Evolutionary conservation across 345 rosid genomes (phyloP).

Genomic region (Turritis glabra): DNA sequence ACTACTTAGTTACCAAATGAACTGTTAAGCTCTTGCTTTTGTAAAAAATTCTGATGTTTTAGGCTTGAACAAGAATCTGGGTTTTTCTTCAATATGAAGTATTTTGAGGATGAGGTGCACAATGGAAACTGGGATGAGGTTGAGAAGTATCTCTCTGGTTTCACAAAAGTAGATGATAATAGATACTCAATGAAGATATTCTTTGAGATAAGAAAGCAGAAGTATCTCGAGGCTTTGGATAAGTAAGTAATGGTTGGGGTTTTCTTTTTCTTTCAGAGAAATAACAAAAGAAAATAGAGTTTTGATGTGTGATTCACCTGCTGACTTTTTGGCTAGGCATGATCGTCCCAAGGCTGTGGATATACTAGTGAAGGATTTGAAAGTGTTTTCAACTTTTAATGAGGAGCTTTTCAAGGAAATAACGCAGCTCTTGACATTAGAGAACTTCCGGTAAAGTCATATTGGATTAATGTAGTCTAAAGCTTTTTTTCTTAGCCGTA

Average conservation of each 20-base stretch:
- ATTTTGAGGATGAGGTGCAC: slow-evolving; percentile 98
- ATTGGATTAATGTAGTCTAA: background rate
- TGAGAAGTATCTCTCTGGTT: slow-evolving; percentile 96
- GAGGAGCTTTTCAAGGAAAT: slow-evolving; percentile 98
- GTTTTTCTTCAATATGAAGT: slow-evolving; percentile 97
- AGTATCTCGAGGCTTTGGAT: slow-evolving; percentile 96
- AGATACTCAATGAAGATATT: slow-evolving; percentile 97
- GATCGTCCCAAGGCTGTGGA: slow-evolving; percentile 97
- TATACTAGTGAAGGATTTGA: slow-evolving; percentile 90
- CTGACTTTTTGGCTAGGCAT: slow-evolving; percentile 51
- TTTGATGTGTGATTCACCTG: slow-evolving; percentile 25
- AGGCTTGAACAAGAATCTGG: slow-evolving; percentile 99
- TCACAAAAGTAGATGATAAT: slow-evolving; percentile 94
- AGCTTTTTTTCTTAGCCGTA: background rate
- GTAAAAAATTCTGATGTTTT: slow-evolving; percentile 18
- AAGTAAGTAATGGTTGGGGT: slow-evolving; percentile 49
- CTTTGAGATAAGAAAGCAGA: slow-evolving; percentile 98
- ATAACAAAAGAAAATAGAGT: background rate
- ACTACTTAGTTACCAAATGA: background rate
- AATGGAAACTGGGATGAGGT: slow-evolving; percentile 99
- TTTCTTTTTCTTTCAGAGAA: background rate
- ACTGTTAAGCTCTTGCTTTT: slow-evolving; percentile 2
- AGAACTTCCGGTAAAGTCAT: slow-evolving; percentile 72
- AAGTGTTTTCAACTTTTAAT: slow-evolving; percentile 94
- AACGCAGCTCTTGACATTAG: slow-evolving; percentile 87